A percentile compares a stretch with the other conserved stretches of the same genome.
Evolutionary conservation across 1,284 basidiomycete genomes (phyloP).

Genomic region (Heterobasidion irregulare): DNA sequence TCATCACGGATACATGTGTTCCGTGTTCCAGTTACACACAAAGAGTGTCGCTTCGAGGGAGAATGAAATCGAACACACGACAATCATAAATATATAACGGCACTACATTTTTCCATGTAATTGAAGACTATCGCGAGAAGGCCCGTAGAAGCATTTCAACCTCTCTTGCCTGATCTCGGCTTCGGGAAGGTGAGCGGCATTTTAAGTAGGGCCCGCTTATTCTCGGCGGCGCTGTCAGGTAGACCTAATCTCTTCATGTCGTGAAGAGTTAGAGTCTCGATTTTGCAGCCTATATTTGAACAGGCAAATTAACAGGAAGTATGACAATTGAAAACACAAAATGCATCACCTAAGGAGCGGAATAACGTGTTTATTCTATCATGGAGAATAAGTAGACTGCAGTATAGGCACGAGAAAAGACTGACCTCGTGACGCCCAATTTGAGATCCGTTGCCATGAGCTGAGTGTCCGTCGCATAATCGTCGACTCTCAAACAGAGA

Average conservation of each 20-base stretch:
- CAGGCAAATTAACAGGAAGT: neutral
- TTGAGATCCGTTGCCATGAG: slow-evolving; percentile 67
- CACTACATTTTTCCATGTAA: no score
- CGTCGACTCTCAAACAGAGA: slow-evolving; percentile 71
- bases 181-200: slow-evolving; percentile 79
- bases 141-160: neutral
- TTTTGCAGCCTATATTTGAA: slow-evolving; percentile 53
- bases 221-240: slow-evolving; percentile 46
- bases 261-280: slow-evolving; percentile 46
- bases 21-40: no score
- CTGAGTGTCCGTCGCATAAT: slow-evolving; percentile 62
- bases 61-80: no score
- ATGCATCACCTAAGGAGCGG: slow-evolving; percentile 22
- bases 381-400: neutral
- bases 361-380: slow-evolving; percentile 21
- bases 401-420: slow-evolving; percentile 10
- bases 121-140: neutral
- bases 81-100: neutral
- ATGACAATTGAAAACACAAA: neutral
- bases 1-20: no score
- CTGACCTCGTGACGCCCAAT: slow-evolving; percentile 56
- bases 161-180: slow-evolving; percentile 30
- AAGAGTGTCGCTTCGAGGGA: no score
- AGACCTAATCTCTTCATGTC: slow-evolving; percentile 66
- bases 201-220: slow-evolving; percentile 63